These are phyloP conservation scores for Anaeromyces robustus DNA, from an alignment of 192 early-diverging fungal genomes.

Conservation along the genomic window DNA sequence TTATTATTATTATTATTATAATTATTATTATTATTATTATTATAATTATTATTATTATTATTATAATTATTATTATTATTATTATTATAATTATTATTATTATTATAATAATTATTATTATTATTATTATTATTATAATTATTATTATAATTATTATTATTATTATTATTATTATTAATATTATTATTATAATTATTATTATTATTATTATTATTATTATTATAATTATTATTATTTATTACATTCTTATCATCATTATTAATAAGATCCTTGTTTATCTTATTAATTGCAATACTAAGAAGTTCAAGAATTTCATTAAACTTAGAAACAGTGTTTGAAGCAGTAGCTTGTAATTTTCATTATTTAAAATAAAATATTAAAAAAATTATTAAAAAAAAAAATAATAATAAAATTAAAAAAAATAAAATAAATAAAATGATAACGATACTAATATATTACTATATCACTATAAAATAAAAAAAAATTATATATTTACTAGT, in stretches of 20 bases:
- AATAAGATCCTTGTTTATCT: background rate
- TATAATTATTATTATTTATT: background rate
- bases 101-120: background rate
- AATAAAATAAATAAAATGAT: too few relatives aligned
- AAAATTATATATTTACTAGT: conserved; percentile 39
- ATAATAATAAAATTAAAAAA: too few relatives aligned
- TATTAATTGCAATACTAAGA: background rate
- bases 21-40: background rate
- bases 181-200: too few relatives aligned
- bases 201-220: too few relatives aligned
- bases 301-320: background rate
- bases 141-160: background rate
- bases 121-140: too few relatives aligned
- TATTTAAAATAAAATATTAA: too few relatives aligned
- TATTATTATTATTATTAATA: background rate
- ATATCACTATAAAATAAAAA: too few relatives aligned
- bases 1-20: background rate
- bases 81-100: background rate
- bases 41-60: too few relatives aligned
- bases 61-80: too few relatives aligned
- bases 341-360: background rate
- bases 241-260: background rate
- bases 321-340: background rate
- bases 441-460: too few relatives aligned
- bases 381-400: too few relatives aligned